These are phyloP conservation scores for Fusarium austroafricanum DNA, from an alignment of 2,329 filamentous ascomycete species.

Conservation along the genomic window DNA sequence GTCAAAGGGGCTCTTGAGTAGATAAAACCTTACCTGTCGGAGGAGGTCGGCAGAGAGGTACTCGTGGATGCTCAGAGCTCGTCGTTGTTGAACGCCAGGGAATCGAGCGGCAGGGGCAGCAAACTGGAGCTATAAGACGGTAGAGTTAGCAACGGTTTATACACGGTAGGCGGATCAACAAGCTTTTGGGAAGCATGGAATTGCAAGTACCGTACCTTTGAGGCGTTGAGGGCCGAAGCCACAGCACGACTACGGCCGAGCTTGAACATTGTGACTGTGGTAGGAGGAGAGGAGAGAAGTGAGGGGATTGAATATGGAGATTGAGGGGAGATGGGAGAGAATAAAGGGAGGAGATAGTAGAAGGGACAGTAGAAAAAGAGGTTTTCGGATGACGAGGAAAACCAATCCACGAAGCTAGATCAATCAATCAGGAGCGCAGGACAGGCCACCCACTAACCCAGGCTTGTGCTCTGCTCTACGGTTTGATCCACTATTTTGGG, in stretches of 20 bases:
- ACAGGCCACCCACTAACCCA: conserved; percentile 27
- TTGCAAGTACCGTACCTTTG: conserved; percentile 76
- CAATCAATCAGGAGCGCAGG: conserved; percentile 36
- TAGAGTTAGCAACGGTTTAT: conserved; percentile 24
- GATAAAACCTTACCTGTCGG: conserved; percentile 66
- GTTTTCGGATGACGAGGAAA: conserved; percentile 43
- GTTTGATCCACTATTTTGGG: conserved; percentile 31
- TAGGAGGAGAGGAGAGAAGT: conserved; percentile 44
- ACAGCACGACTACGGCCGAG: conserved; percentile 84
- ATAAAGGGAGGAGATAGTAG: conserved; percentile 17
- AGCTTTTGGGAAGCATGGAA: conserved; percentile 10
- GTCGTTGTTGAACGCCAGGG: conserved; percentile 81
- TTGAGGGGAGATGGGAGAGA: conserved; percentile 6
- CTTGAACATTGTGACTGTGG: conserved; percentile 77
- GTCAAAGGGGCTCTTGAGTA: conserved; percentile 15
- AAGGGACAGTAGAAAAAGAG: conserved; percentile 32
- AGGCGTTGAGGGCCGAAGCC: conserved; percentile 81
- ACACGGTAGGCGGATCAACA: conserved; percentile 11
- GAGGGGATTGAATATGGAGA: conserved; percentile 15
- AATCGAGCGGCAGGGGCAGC: conserved; percentile 64
- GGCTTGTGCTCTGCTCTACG: conserved; percentile 22
- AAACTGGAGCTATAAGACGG: conserved; percentile 45
- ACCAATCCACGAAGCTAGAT: conserved; percentile 36
- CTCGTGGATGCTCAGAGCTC: conserved; percentile 96
- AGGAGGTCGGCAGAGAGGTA: conserved; percentile 95